These are phyloP conservation scores for Lactarius pseudohatsudake DNA, from an alignment of 768 basidiomycete species.

Conservation along the genomic window DNA sequence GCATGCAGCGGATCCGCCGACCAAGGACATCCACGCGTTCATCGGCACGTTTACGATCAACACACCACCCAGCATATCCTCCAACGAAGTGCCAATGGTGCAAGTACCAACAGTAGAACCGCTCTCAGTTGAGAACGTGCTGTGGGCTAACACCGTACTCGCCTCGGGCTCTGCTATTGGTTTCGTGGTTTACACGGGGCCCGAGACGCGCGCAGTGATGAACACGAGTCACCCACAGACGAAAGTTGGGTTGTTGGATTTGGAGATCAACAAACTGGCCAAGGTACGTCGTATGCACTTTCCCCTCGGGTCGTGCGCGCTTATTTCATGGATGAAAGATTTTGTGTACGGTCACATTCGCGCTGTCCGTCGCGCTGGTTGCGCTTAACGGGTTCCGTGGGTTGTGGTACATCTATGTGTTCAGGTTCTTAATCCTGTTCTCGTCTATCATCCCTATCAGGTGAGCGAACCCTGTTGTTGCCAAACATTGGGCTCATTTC, in stretches of 20 bases:
- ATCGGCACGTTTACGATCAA: slow-evolving; percentile 88
- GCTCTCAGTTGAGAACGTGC: slow-evolving; percentile 90
- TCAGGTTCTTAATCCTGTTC: slow-evolving; percentile 96
- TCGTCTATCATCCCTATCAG: slow-evolving; percentile 99
- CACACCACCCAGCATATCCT: slow-evolving; percentile 41
- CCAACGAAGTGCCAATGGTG: slow-evolving; percentile 41
- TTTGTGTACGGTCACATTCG: slow-evolving; percentile 91
- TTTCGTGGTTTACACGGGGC: slow-evolving; percentile 91
- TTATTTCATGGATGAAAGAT: slow-evolving; percentile 52
- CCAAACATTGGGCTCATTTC: background rate
- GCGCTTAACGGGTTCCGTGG: slow-evolving; percentile 96
- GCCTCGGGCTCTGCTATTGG: slow-evolving; percentile 93
- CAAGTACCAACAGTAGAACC: slow-evolving; percentile 63
- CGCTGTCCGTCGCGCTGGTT: slow-evolving; percentile 85
- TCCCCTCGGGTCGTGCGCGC: background rate
- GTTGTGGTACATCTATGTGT: slow-evolving; percentile 93
- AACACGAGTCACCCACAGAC: slow-evolving; percentile 97
- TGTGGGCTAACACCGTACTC: slow-evolving; percentile 97
- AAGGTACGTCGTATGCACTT: slow-evolving; percentile 57
- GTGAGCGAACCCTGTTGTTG: slow-evolving; percentile 43
- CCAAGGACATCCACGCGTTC: slow-evolving; percentile 95
- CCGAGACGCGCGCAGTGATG: slow-evolving; percentile 96
- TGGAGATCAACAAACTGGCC: slow-evolving; percentile 93
- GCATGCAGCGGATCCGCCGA: slow-evolving; percentile 81
- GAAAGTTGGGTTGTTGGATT: slow-evolving; percentile 87